Conservation (phyloP, 2,329 filamentous ascomycete genomes). For the Penicillium sp. region DNA sequence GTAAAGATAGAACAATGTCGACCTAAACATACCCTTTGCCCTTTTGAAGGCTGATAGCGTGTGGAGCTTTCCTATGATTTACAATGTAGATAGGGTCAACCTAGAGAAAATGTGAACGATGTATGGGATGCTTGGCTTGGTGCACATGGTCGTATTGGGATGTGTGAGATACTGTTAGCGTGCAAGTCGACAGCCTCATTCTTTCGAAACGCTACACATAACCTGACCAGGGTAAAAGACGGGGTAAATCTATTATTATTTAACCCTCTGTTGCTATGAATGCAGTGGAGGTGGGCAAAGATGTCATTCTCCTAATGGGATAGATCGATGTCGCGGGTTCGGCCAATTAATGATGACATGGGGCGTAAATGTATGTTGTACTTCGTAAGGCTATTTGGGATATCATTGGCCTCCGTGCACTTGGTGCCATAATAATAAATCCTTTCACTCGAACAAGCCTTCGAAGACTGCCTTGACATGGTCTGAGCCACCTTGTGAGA, state of each 20-base stretch:
- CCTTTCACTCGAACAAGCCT: conserved; percentile 11
- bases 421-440: background rate
- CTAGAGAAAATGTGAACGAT: background rate
- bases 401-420: background rate
- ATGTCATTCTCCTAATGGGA: conserved; percentile 9
- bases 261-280: too few relatives aligned
- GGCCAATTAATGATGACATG: conserved; percentile 5
- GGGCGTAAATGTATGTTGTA: background rate
- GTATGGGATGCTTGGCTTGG: too few relatives aligned
- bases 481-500: conserved; percentile 7
- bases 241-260: too few relatives aligned
- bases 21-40: background rate
- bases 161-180: background rate
- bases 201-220: background rate
- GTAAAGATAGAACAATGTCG: background rate
- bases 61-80: background rate
- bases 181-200: background rate
- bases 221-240: too few relatives aligned
- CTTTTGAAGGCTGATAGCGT: background rate
- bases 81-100: background rate
- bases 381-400: background rate
- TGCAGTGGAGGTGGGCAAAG: too few relatives aligned
- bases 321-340: conserved; percentile 3
- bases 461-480: conserved; percentile 13
- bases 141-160: background rate